Percentiles rank a stretch among this genome's conserved stretches.
These are phyloP conservation scores for Ceratopteris richardii DNA, from an alignment of 75 land plant species.

Conservation along the genomic window DNA sequence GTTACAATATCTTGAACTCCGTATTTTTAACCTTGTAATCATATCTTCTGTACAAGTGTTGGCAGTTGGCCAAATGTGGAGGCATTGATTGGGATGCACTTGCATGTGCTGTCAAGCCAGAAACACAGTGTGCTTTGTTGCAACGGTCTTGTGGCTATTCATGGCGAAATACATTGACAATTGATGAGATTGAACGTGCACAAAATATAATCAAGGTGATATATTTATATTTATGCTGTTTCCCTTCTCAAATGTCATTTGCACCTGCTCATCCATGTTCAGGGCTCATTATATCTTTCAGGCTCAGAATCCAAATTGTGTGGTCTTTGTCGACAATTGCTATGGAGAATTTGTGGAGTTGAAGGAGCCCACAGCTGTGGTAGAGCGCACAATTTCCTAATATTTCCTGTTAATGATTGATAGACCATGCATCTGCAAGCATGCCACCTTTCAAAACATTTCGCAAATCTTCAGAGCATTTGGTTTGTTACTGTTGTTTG, in stretches of 20 bases:
- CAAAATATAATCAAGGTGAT: conserved; percentile 68
- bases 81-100: conserved; percentile 78
- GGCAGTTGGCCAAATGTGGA: too few relatives aligned
- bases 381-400: conserved; percentile 19
- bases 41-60: too few relatives aligned
- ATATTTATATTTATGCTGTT: conserved; percentile 4
- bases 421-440: too few relatives aligned
- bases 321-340: conserved; percentile 96
- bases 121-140: conserved; percentile 89
- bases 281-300: conserved; percentile 15
- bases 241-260: background rate
- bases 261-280: background rate
- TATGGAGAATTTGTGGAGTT: conserved; percentile 94
- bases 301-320: conserved; percentile 75
- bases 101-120: conserved; percentile 45
- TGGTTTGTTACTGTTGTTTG: too few relatives aligned
- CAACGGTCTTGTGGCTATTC: conserved; percentile 96
- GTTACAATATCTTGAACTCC: too few relatives aligned
- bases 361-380: conserved; percentile 90
- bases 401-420: too few relatives aligned
- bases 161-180: conserved; percentile 76
- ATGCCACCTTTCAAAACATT: too few relatives aligned
- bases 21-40: too few relatives aligned
- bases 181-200: conserved; percentile 64
- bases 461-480: too few relatives aligned